Conservation (phyloP, 495 filamentous ascomycete genomes). For the Penicillium waksmanii region DNA sequence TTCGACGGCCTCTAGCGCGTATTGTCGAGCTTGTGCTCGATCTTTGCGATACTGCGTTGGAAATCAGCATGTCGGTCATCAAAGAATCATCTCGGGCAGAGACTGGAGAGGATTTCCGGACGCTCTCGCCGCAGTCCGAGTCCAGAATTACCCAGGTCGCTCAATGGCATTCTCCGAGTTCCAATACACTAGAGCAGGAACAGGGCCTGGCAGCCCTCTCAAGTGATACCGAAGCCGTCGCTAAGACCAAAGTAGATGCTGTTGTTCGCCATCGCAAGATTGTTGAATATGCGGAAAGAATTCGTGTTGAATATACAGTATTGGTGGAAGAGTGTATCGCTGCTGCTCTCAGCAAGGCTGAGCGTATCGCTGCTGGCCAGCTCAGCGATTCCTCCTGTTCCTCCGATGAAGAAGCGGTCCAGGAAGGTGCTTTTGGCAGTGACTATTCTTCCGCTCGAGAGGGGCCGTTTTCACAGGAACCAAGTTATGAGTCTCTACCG, state of each 20-base stretch:
- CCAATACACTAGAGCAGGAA: conserved; percentile 91
- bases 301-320: conserved; percentile 88
- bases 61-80: conserved; percentile 90
- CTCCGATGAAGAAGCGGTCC: conserved; percentile 50
- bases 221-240: conserved; percentile 80
- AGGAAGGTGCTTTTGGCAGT: conserved; percentile 26
- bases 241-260: conserved; percentile 87
- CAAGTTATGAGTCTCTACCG: conserved; percentile 17
- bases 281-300: conserved; percentile 93
- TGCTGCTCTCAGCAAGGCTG: conserved; percentile 87
- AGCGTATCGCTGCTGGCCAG: conserved; percentile 80
- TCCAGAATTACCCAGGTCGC: conserved; percentile 88
- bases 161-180: conserved; percentile 92
- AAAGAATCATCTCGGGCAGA: conserved; percentile 72
- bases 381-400: conserved; percentile 76
- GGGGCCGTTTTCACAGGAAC: neutral
- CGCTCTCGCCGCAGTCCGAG: conserved; percentile 93
- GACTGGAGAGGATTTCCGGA: conserved; percentile 72
- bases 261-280: conserved; percentile 89
- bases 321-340: conserved; percentile 94
- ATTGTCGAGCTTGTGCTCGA: conserved; percentile 95
- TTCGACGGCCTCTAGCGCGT: conserved; percentile 83
- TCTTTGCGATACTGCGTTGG: conserved; percentile 91
- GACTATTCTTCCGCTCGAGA: conserved; percentile 3
- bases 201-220: conserved; percentile 87